Evolutionary conservation across 2,329 filamentous ascomycete species (phyloP), one percentile per base, ranked within the genome.

Genomic region (Colletotrichum echinochloae): DNA sequence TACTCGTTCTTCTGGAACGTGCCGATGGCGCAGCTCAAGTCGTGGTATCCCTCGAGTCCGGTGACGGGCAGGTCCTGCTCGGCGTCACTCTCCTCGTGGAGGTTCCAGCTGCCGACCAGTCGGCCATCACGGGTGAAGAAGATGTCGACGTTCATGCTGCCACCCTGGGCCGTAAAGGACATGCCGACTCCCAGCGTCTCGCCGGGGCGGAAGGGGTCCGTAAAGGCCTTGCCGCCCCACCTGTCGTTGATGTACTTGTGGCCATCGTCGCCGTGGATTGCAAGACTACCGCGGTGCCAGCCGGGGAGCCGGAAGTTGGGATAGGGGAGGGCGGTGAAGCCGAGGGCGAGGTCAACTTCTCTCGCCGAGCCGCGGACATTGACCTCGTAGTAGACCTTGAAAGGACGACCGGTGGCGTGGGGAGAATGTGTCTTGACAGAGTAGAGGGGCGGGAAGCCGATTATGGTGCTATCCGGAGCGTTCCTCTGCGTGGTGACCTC

Each of bases 181-280:
- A 95, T 92, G 4, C 93, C 93, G 18, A 95, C 80, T 0, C 93
- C 93, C 12, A 93, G 85, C 6, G 88, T 90, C 75, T 94, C 88
- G 20, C 91, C 91, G 0, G 81, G 80, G n/a, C 81, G 78, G 77
- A 94, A 94, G 6, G 89, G 84, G 12, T 78, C 75, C 0, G 90
- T 90, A 73, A 95, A 95, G 66, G 89, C 84, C 72, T 88, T 88
- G 23, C 93, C 93, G 28, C 93, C 93, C 84, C 87, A 92, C 9
- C 86, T 85, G 78, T 95, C 91, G 77, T 94, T 94, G 75, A 94
- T 85, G 78, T 92, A 96, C 78, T 88, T 87, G 75, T 91, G 87
- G 0, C 93, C 93, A 78, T 95, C 93, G 78, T 95, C 93, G 56
- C 91, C 90, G 78, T 95, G 93, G n/a, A 95, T 89, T 1, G 86